Base-by-base conservation (phyloP, 352 stramenopile species). In the Blastocystis sp. region DNA sequence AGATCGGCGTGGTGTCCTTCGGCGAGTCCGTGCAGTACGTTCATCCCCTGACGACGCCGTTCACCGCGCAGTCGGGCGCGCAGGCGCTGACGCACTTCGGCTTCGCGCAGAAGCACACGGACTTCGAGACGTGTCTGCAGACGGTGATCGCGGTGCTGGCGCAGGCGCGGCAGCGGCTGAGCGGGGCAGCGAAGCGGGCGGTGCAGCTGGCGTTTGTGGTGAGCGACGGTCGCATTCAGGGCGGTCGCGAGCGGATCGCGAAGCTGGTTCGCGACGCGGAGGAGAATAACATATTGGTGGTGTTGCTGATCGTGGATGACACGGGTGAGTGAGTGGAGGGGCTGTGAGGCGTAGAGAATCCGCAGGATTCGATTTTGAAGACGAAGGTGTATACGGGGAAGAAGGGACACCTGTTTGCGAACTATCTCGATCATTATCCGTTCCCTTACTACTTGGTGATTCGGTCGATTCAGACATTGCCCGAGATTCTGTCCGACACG, bases 391-490 rank as follows among this genome's bases (percentile, higher is more conserved):
- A 98, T 36, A 93, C 91, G 51, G 98, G 98, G 88, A 89, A 91
- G 59, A 96, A 97, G 65, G 95, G 95, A 53, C 97, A 97, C 86
- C 92, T 97, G 61, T 91, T 94, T 81, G 95, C 98, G 88, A 96
- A 94, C 29, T 99, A 99, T 90, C 92, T 99, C 42, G 96, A 99
- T 84, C 96, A 98, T 89, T 99, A 98, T 87, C 97, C 97, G 49
- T 99, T 99, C 90, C 96, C 96, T 63, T 99, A 98, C 89, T 99
- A 99, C 88, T 92, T 99, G 67, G 89, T 99, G 51, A 89, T 99
- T 27, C 92, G 94, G 3, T 94, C 97, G 75, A 94, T 98, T 51
- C 88, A 92, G 34, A 89, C 94, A 85, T 90, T 99, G 48, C 97
- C 97, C 21, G 96, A 99, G 88, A 96, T 98, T 46, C 90, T 99